These are phyloP conservation scores for Schizonepeta tenuifolia DNA, from an alignment of 257 asterid species.

Conservation along the genomic window DNA sequence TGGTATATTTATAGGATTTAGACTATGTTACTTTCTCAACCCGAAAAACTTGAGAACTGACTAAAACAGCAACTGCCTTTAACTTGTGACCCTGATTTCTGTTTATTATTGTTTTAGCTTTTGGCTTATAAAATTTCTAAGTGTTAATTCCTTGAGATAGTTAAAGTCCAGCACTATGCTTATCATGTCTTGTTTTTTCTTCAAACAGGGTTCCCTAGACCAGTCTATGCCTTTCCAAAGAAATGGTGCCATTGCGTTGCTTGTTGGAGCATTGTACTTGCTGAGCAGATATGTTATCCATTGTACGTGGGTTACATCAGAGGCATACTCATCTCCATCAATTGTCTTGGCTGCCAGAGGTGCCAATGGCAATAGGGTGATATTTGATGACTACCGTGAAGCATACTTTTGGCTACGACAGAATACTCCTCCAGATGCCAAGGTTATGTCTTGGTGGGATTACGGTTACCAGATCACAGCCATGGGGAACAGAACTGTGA, in stretches of 20 bases:
- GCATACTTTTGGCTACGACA: constrained; percentile 95
- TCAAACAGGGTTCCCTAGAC: constrained; percentile 71
- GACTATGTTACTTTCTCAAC: not conserved
- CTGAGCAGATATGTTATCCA: constrained; percentile 90
- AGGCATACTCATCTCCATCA: constrained; percentile 99
- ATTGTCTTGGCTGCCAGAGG: constrained; percentile 99
- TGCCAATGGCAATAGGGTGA: constrained; percentile 90
- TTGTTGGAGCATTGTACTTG: constrained; percentile 83
- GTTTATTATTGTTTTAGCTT: constrained; percentile 4
- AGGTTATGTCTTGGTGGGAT: constrained; percentile 99
- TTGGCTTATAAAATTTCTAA: not conserved
- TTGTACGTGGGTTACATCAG: constrained; percentile 98
- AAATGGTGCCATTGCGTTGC: constrained; percentile 88
- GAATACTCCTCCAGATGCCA: constrained; percentile 95
- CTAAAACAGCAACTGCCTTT: not conserved
- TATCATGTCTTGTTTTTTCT: constrained; percentile 11
- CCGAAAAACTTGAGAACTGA: not conserved
- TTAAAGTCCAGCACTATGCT: not conserved
- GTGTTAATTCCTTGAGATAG: not conserved
- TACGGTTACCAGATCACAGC: constrained; percentile 99
- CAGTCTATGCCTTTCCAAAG: constrained; percentile 77
- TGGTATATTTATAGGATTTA: not conserved
- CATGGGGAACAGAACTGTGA: constrained; percentile 97
- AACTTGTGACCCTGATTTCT: not conserved
- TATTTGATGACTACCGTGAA: constrained; percentile 94